Evolutionary conservation across 176 grass and related monocot species (phyloP).

Genomic region (Miscanthus lutarioriparius): DNA sequence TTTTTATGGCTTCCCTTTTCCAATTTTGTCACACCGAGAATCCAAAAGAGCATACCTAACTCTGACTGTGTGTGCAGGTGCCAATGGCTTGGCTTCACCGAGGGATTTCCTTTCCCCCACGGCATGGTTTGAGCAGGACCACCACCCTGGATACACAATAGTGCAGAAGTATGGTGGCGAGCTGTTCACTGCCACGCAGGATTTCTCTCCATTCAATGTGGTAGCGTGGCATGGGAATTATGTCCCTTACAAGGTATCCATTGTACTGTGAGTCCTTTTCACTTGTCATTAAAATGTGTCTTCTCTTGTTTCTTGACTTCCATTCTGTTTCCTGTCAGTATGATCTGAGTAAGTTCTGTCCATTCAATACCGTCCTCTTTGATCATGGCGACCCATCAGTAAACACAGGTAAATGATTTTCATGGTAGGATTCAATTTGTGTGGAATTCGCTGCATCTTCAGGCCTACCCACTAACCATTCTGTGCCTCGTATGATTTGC

Average conservation of each 20-base stretch:
- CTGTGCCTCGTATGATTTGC: neutral
- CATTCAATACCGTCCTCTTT: slow-evolving; percentile 88
- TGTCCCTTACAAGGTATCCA: slow-evolving; percentile 87
- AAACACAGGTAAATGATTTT: slow-evolving; percentile 70
- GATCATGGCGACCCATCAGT: slow-evolving; percentile 83
- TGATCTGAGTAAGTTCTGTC: slow-evolving; percentile 90
- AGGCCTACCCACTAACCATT: neutral
- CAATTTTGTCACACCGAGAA: neutral
- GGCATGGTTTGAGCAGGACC: slow-evolving; percentile 76
- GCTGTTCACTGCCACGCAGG: slow-evolving; percentile 83
- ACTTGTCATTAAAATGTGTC: neutral
- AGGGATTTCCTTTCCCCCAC: slow-evolving; percentile 85
- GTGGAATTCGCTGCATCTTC: neutral
- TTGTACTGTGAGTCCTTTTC: neutral
- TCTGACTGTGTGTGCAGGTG: slow-evolving; percentile 49
- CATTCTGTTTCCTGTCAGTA: slow-evolving; percentile 55
- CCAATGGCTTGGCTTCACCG: slow-evolving; percentile 81
- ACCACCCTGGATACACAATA: slow-evolving; percentile 62
- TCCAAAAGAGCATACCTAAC: neutral
- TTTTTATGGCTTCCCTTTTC: neutral
- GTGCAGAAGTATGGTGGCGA: slow-evolving; percentile 92
- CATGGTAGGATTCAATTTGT: neutral
- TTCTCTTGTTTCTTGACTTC: slow-evolving; percentile 23
- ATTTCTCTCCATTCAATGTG: slow-evolving; percentile 94
- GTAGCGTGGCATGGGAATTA: slow-evolving; percentile 98